Base-by-base conservation (phyloP, 495 filamentous ascomycete genomes). In the Zalerion maritima region DNA sequence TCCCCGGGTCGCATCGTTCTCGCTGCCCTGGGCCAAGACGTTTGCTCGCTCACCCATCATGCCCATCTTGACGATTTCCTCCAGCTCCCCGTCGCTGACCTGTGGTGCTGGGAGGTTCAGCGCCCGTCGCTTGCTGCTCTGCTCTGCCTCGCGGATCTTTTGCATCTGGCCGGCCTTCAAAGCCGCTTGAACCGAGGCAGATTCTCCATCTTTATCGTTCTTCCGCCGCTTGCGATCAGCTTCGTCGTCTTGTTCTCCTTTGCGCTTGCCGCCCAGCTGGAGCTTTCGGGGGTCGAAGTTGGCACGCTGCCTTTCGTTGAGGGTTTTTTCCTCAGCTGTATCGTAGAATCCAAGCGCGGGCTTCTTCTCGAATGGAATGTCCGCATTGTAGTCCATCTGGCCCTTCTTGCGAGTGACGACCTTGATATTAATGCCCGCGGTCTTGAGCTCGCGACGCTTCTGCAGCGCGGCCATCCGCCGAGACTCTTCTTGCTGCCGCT, bases 351-450 rank as follows among this genome's bases (percentile, higher is more conserved):
- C 89, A 30, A 80, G 69, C 4, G 81, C 79, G 0, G 86, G 72
- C 21, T 75, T 77, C 55, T 92, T 93, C 55, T 97, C 89, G 42
- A 97, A 94, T 2, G 91, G 89, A 34, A 96, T 89, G 44, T 96
- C 89, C 32, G 89, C 91, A 47, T 96, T 96, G 61, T 97, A 97
- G 50, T 97, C 89, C 86, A 97, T 96, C 61, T 94, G 75, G 1
- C 86, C 86, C 55, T 79, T 76, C 58, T 94, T 94, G 28, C 77
- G 71, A 15, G 79, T 91, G n/a, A 74, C 72, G 19, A 96, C 73
- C 54, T 94, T 96, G 59, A 96, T 87, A 39, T 97, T 96, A 55
- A 97, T 96, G 19, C 89, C 89, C 7, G 91, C 85, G 57, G 83
- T 86, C 53, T 97, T 97, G 20, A 97, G 68, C 54, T 97, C 89